These are phyloP conservation scores for Taphrina confusa DNA, from an alignment of 1,139 yeast genomes.

Conservation along the genomic window DNA sequence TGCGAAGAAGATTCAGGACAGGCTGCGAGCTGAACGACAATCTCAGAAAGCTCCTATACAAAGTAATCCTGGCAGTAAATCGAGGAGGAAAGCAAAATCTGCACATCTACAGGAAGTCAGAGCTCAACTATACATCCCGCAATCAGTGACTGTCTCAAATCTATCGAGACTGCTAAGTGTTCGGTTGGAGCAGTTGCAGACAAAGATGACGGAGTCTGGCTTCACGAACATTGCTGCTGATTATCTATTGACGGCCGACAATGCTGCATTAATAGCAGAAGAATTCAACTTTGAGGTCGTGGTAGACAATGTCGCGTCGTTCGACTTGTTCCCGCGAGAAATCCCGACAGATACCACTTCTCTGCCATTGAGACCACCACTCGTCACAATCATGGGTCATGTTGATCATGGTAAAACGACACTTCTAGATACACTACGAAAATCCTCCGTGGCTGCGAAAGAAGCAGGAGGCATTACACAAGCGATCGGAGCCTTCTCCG, in stretches of 20 bases:
- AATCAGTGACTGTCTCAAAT: constrained; percentile 72
- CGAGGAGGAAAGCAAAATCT: constrained; percentile 11
- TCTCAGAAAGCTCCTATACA: background rate
- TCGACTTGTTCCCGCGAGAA: constrained; percentile 59
- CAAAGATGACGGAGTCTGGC: constrained; percentile 66
- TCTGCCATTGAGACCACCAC: constrained; percentile 77
- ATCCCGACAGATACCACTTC: constrained; percentile 49
- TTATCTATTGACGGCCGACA: constrained; percentile 57
- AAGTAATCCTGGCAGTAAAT: background rate
- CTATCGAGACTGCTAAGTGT: constrained; percentile 70
- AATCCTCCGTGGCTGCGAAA: constrained; percentile 74
- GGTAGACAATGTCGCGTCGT: constrained; percentile 60
- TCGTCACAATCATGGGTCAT: constrained; percentile 98
- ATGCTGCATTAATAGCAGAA: constrained; percentile 81
- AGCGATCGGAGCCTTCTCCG: constrained; percentile 96
- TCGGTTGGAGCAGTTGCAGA: constrained; percentile 59
- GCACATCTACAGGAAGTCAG: constrained; percentile 28
- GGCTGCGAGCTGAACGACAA: constrained; percentile 2
- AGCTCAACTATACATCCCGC: constrained; percentile 50
- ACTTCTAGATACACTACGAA: constrained; percentile 78
- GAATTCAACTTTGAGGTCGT: constrained; percentile 73
- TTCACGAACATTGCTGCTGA: constrained; percentile 74
- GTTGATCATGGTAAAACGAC: constrained; percentile 99
- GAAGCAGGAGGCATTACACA: constrained; percentile 98
- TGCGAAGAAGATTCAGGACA: constrained; percentile 8